Evolutionary conservation across 495 filamentous ascomycete species (phyloP).

Genomic region (Aspergillus carlsbadensis): DNA sequence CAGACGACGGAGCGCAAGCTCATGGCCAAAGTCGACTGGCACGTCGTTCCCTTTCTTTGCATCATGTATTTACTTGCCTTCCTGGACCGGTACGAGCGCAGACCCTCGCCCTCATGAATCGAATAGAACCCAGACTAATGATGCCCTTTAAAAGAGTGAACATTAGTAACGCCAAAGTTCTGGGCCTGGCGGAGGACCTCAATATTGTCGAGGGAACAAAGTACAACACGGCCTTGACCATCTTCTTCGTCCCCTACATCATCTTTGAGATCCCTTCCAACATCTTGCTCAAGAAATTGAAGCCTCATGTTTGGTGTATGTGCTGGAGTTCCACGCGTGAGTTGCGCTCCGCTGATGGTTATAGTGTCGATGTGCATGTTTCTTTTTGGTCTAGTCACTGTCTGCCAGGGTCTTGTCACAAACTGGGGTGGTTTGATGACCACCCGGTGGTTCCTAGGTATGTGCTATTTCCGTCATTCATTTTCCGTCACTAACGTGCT

Average conservation of each 20-base stretch:
- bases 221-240: slow-evolving; percentile 77
- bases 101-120: not conserved
- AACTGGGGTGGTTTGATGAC: slow-evolving; percentile 78
- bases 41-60: slow-evolving; percentile 77
- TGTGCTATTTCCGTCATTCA: not conserved
- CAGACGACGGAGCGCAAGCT: slow-evolving; percentile 69
- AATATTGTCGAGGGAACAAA: slow-evolving; percentile 52
- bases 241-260: slow-evolving; percentile 94
- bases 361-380: slow-evolving; percentile 75
- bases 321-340: slow-evolving; percentile 1
- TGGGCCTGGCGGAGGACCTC: slow-evolving; percentile 64
- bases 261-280: slow-evolving; percentile 88
- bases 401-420: slow-evolving; percentile 75
- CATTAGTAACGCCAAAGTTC: slow-evolving; percentile 64
- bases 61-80: slow-evolving; percentile 86
- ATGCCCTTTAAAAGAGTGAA: slow-evolving; percentile 50
- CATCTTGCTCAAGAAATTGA: slow-evolving; percentile 76
- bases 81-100: slow-evolving; percentile 67
- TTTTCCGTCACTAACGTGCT: not conserved
- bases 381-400: slow-evolving; percentile 72
- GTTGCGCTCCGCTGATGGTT: not conserved
- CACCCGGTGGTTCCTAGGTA: slow-evolving; percentile 75
- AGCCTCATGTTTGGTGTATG: slow-evolving; percentile 75
- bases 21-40: slow-evolving; percentile 74
- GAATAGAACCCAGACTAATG: slow-evolving; percentile 4